Evolutionary conservation across 202 grass and related monocot genomes (phyloP).

Genomic region (Elaeis oleifera): DNA sequence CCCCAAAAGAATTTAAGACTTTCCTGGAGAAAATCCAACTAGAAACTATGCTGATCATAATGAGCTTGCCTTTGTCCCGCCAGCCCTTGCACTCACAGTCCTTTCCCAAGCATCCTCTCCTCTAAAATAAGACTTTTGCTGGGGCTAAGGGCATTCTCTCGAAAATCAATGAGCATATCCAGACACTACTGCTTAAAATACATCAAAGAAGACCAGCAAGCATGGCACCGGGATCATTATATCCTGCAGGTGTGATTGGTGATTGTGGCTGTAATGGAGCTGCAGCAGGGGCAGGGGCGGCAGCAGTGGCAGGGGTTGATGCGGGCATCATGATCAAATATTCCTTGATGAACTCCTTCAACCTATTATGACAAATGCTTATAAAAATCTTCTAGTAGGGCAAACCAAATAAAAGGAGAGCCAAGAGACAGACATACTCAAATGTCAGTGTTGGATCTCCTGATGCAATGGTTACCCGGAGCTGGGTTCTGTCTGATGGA

Average conservation of each 20-base stretch:
- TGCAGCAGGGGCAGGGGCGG: constrained; percentile 8
- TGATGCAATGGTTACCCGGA: constrained; percentile 81
- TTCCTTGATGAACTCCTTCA: constrained; percentile 96
- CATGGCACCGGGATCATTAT: constrained; percentile 84
- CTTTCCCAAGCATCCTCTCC: constrained; percentile 1
- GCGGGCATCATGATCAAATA: constrained; percentile 66
- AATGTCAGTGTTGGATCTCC: constrained; percentile 93
- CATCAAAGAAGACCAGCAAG: constrained; percentile 80
- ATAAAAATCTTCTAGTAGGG: neutral
- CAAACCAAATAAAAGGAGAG: constrained; percentile 2
- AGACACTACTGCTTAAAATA: constrained; percentile 9
- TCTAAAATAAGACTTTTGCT: constrained; percentile 30
- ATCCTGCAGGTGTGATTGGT: constrained; percentile 37
- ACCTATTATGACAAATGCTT: constrained; percentile 33
- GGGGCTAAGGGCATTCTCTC: constrained; percentile 29
- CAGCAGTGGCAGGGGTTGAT: constrained; percentile 14
- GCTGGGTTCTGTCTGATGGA: constrained; percentile 89
- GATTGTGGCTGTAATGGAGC: constrained; percentile 45
- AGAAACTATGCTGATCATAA: constrained; percentile 4
- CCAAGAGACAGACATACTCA: constrained; percentile 40
- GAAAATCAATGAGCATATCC: constrained; percentile 33
- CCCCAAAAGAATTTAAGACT: constrained; percentile 38
- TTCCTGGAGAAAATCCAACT: constrained; percentile 18
- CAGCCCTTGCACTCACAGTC: constrained; percentile 32
- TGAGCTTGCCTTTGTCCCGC: constrained; percentile 11